A percentile compares a stretch with the other conserved stretches of the same genome.
These are phyloP conservation scores for Plasmodium adleri DNA, from an alignment of 169 alveolate species.

Conservation along the genomic window DNA sequence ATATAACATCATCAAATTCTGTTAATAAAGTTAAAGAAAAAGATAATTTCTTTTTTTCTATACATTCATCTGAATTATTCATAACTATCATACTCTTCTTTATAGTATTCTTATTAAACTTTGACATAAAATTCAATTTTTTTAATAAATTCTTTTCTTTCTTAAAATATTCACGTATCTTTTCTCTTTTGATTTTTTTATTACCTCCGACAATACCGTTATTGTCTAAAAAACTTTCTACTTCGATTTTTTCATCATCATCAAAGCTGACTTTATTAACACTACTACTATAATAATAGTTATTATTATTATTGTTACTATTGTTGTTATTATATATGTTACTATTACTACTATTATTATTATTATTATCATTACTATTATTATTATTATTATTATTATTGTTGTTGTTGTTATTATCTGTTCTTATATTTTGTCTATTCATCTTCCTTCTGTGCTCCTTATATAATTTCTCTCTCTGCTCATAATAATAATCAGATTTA, in stretches of 20 bases:
- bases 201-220: neutral
- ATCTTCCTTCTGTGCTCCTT: neutral
- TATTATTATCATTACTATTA: neutral
- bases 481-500: neutral
- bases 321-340: too few relatives aligned
- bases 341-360: neutral
- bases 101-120: conserved; percentile 26
- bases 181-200: conserved; percentile 22
- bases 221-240: neutral
- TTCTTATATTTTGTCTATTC: neutral
- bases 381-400: neutral
- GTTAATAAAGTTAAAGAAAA: conserved; percentile 33
- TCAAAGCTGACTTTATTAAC: neutral
- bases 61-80: conserved; percentile 52
- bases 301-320: neutral
- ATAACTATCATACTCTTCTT: conserved; percentile 49
- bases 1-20: conserved; percentile 63
- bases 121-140: conserved; percentile 31
- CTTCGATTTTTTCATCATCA: conserved; percentile 13
- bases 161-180: conserved; percentile 43
- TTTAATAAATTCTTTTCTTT: conserved; percentile 53
- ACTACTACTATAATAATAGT: neutral
- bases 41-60: conserved; percentile 46
- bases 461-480: neutral
- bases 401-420: neutral